phyloP scores from a whole-genome alignment of 768 basidiomycete genomes.

The Jaapia argillacea region DNA sequence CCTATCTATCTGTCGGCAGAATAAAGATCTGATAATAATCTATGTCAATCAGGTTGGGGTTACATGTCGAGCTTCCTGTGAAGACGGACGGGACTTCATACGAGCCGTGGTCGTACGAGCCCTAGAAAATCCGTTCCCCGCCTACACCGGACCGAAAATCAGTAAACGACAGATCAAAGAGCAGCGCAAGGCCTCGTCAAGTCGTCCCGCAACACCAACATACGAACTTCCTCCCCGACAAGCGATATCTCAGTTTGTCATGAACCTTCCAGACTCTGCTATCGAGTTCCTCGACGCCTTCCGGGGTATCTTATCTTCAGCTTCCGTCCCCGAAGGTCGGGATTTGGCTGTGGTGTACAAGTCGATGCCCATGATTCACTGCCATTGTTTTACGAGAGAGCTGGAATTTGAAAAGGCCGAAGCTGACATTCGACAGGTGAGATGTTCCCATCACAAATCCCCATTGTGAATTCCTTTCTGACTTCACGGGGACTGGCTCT shows the following conservation, averaged over 20 bases:
- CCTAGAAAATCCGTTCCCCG: conserved; percentile 59
- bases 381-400: conserved; percentile 93
- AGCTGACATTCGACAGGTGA: conserved; percentile 71
- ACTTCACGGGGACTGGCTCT: conserved; percentile 2
- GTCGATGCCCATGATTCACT: conserved; percentile 84
- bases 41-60: conserved; percentile 46
- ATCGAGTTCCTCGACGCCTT: conserved; percentile 86
- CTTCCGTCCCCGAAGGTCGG: conserved; percentile 25
- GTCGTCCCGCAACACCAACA: conserved; percentile 3
- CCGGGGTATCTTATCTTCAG: conserved; percentile 51
- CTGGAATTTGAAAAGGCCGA: conserved; percentile 56
- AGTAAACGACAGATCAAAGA: conserved; percentile 15
- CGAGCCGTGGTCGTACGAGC: conserved; percentile 39
- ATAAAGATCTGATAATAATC: conserved; percentile 3
- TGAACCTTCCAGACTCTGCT: conserved; percentile 95
- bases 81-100: conserved; percentile 88
- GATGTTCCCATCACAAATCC: too few relatives aligned
- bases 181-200: not conserved
- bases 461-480: conserved; percentile 10
- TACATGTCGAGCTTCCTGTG: conserved; percentile 61
- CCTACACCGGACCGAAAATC: conserved; percentile 36
- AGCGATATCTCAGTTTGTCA: conserved; percentile 80
- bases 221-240: conserved; percentile 28
- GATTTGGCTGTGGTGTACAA: conserved; percentile 36
- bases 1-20: not conserved